A percentile compares a stretch with the other conserved stretches of the same genome.
Evolutionary conservation across 441 rosid species (phyloP).

Genomic region (Jatropha podagrica): DNA sequence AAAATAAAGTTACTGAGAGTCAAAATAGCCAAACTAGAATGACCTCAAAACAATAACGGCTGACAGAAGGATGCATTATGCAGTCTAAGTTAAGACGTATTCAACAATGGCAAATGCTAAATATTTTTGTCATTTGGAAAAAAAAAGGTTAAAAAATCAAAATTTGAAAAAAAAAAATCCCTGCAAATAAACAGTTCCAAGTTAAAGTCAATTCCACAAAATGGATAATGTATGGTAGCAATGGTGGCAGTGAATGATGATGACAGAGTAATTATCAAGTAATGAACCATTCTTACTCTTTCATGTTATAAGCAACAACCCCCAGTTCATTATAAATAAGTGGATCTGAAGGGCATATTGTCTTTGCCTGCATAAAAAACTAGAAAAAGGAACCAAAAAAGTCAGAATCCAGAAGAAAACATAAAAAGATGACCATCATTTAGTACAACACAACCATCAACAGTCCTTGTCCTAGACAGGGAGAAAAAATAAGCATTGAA

Average conservation of each 20-base stretch:
- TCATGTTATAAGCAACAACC: slow-evolving; percentile 92
- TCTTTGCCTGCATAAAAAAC: slow-evolving; percentile 95
- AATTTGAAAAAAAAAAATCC: background rate
- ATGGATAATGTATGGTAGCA: background rate
- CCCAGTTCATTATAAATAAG: slow-evolving; percentile 95
- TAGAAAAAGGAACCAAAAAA: slow-evolving; percentile 31
- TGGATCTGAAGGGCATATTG: slow-evolving; percentile 88
- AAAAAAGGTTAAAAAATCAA: background rate
- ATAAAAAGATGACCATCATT: background rate
- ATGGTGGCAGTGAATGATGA: background rate
- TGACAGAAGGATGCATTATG: background rate
- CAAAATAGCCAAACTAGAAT: slow-evolving; percentile 13
- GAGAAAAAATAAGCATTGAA: background rate
- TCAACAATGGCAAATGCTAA: background rate
- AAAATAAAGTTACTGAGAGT: slow-evolving; percentile 11
- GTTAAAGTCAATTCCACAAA: slow-evolving; percentile 5
- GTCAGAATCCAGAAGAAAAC: slow-evolving; percentile 16
- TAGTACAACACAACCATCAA: background rate
- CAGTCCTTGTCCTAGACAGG: no score
- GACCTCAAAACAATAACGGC: background rate
- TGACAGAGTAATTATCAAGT: background rate
- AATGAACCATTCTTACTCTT: slow-evolving; percentile 64
- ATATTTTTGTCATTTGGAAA: background rate
- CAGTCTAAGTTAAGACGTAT: background rate
- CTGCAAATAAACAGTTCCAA: background rate